These are phyloP conservation scores for Eucalyptus curtisii DNA, from an alignment of 345 rosid species.

Conservation along the genomic window DNA sequence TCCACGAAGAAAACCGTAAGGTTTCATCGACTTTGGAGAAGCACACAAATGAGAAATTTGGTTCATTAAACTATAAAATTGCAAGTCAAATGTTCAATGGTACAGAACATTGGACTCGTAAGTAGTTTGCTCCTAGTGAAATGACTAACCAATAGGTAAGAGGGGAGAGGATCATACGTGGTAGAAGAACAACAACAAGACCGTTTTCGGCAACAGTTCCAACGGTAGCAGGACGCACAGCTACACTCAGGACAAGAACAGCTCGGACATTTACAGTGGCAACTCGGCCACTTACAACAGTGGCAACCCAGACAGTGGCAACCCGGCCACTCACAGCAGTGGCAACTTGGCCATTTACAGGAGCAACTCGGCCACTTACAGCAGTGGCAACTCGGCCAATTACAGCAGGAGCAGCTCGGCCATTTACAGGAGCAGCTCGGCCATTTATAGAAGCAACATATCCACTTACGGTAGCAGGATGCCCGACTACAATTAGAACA, in stretches of 20 bases:
- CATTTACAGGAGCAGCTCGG: background rate
- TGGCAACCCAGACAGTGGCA: background rate
- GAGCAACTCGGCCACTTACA: background rate
- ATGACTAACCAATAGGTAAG: background rate
- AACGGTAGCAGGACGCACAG: slow-evolving; percentile 25
- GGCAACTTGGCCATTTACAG: background rate
- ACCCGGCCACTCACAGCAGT: background rate
- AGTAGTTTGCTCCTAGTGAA: background rate
- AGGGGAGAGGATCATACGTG: slow-evolving; percentile 21
- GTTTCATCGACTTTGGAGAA: background rate
- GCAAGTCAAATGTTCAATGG: background rate
- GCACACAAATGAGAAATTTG: background rate
- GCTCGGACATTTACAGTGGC: background rate
- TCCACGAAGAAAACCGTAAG: background rate
- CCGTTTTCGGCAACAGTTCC: slow-evolving; percentile 22
- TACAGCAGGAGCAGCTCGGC: background rate
- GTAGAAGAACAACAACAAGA: slow-evolving; percentile 7
- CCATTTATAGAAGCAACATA: background rate
- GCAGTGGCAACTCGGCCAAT: background rate
- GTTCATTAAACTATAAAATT: background rate
- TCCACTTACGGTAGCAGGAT: slow-evolving; percentile 3
- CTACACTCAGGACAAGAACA: slow-evolving; percentile 6
- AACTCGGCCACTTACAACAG: background rate
- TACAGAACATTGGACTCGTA: background rate
- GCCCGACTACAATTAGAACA: slow-evolving; percentile 24